Conservation (phyloP, 2,329 filamentous ascomycete genomes). For the Anisogramma anomala region DNA sequence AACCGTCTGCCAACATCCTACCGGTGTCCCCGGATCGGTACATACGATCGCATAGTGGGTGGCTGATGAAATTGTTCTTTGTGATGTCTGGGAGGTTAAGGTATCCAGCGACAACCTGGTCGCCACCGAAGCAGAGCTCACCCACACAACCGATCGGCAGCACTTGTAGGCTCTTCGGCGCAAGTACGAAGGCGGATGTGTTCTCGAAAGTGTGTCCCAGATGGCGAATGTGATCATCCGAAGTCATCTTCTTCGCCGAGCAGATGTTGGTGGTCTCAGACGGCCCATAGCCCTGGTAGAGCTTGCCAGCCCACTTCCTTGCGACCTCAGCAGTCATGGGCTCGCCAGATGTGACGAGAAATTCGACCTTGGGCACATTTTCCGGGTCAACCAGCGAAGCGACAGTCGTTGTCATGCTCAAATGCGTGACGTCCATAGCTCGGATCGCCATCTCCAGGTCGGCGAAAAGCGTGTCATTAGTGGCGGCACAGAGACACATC, state of each 20-base stretch:
- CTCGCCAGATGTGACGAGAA: conserved; percentile 74
- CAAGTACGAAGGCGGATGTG: conserved; percentile 60
- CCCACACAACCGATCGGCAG: conserved; percentile 63
- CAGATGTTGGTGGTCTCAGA: conserved; percentile 85
- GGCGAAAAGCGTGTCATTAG: conserved; percentile 61
- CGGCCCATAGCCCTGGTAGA: conserved; percentile 76
- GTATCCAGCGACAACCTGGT: conserved; percentile 69
- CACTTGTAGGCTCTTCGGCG: conserved; percentile 31
- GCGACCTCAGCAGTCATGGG: conserved; percentile 63
- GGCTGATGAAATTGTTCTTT: conserved; percentile 53
- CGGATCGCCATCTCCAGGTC: conserved; percentile 60
- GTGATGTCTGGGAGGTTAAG: conserved; percentile 54
- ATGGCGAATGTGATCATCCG: conserved; percentile 53
- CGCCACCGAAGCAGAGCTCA: conserved; percentile 77
- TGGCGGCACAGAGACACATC: conserved; percentile 65
- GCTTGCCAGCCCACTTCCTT: conserved; percentile 52
- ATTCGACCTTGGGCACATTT: conserved; percentile 58
- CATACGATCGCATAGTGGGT: conserved; percentile 57
- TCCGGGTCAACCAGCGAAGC: conserved; percentile 59
- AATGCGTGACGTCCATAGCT: conserved; percentile 56
- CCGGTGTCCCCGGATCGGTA: conserved; percentile 79
- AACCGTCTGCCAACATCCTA: conserved; percentile 64
- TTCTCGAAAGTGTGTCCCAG: conserved; percentile 66
- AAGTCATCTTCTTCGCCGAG: conserved; percentile 54
- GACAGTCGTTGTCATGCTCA: conserved; percentile 78